Conservation (phyloP, 2,329 filamentous ascomycete species). For the Onygenales sp. region DNA sequence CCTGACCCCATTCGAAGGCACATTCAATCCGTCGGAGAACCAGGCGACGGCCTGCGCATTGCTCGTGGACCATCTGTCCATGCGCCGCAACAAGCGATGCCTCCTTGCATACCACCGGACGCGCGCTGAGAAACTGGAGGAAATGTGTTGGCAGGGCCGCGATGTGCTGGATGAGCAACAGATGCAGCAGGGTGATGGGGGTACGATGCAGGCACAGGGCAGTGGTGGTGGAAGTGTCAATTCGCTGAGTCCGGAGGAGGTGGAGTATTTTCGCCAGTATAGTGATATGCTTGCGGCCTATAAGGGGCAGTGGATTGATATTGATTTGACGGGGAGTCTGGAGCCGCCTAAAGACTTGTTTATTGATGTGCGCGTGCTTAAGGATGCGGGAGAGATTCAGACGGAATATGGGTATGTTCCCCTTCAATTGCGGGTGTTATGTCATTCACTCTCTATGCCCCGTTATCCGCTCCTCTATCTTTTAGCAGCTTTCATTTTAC, state of each 20-base stretch:
- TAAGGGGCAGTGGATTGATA: slow-evolving; percentile 97
- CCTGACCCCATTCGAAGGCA: slow-evolving; percentile 71
- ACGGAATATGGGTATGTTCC: slow-evolving; percentile 85
- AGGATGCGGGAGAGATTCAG: slow-evolving; percentile 96
- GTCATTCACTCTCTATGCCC: not conserved
- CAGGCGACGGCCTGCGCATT: slow-evolving; percentile 79
- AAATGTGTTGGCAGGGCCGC: slow-evolving; percentile 82
- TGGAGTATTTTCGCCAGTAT: slow-evolving; percentile 90
- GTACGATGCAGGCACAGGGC: slow-evolving; percentile 8
- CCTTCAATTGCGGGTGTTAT: not conserved
- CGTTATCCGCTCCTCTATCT: slow-evolving; percentile 2
- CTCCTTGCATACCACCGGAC: slow-evolving; percentile 89
- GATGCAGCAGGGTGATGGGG: slow-evolving; percentile 2
- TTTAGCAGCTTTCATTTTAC: slow-evolving; percentile 7
- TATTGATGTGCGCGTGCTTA: slow-evolving; percentile 90
- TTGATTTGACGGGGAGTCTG: slow-evolving; percentile 87
- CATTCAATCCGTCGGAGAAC: slow-evolving; percentile 75
- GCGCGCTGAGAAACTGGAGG: slow-evolving; percentile 81
- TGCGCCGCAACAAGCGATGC: slow-evolving; percentile 93
- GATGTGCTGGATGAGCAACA: slow-evolving; percentile 61
- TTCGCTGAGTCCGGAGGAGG: slow-evolving; percentile 87
- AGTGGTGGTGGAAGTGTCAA: slow-evolving; percentile 45
- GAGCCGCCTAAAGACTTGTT: slow-evolving; percentile 93
- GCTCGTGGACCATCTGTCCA: slow-evolving; percentile 86
- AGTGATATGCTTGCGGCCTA: slow-evolving; percentile 87